Percentiles rank a stretch among this genome's conserved stretches.
Evolutionary conservation across 2,329 filamentous ascomycete genomes (phyloP).

Genomic region (Zasmidium cellare): DNA sequence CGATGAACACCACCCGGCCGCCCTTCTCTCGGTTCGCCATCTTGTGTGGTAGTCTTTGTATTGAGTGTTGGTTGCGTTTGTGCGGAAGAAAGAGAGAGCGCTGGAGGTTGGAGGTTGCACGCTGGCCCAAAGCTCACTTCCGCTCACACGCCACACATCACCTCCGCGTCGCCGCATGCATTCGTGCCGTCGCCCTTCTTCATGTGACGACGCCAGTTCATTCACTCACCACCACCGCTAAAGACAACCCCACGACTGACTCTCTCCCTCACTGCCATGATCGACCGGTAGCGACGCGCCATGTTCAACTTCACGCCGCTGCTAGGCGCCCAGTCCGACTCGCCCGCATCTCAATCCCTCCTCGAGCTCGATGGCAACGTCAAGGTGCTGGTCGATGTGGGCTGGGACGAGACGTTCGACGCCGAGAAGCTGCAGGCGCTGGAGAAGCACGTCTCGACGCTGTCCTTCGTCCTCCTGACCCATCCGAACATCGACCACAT

Average conservation of each 20-base stretch:
- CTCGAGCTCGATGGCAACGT: conserved; percentile 95
- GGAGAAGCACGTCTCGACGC: conserved; percentile 87
- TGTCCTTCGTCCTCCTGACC: conserved; percentile 91
- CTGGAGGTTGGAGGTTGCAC: neutral
- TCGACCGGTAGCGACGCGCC: conserved; percentile 5
- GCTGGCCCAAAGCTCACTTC: neutral
- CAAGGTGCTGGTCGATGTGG: conserved; percentile 91
- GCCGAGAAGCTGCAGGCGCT: conserved; percentile 78
- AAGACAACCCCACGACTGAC: neutral
- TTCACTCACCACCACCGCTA: neutral
- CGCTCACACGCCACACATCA: neutral
- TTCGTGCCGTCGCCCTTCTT: neutral
- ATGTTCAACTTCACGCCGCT: conserved; percentile 98
- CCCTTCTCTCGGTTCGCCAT: conserved; percentile 60
- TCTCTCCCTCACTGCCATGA: neutral
- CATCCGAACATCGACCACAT: conserved; percentile 91
- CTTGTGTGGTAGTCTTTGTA: conserved; percentile 27
- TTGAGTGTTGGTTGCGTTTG: neutral
- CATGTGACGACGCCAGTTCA: neutral
- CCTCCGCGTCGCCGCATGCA: neutral
- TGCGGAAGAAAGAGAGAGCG: neutral
- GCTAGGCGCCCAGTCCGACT: conserved; percentile 85
- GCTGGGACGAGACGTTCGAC: conserved; percentile 93
- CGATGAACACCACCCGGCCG: conserved; percentile 79
- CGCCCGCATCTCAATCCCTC: conserved; percentile 87